Percentiles rank a stretch among this genome's conserved stretches.
Evolutionary conservation across 192 early-diverging fungal genomes (phyloP).

Genomic region (Mortierella alpina): DNA sequence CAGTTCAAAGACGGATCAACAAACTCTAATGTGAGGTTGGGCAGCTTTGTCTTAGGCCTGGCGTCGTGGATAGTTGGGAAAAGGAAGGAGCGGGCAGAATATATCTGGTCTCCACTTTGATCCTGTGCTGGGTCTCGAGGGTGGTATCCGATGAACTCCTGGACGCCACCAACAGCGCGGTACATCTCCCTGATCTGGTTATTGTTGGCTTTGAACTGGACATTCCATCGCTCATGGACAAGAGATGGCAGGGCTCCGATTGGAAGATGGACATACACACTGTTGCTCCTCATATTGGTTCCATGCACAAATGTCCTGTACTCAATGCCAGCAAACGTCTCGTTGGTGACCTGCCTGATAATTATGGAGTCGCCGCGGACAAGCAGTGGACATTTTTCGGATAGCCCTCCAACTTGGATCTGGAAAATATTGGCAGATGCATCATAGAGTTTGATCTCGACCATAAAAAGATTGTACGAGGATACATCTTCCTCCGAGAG

Average conservation of each 20-base stretch:
- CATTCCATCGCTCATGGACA: conserved; percentile 41
- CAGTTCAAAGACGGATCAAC: conserved; percentile 43
- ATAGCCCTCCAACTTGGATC: conserved; percentile 47
- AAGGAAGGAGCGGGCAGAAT: conserved; percentile 39
- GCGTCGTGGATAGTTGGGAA: conserved; percentile 49
- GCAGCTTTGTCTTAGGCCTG: conserved; percentile 20
- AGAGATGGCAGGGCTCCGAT: conserved; percentile 43
- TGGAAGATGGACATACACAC: conserved; percentile 46
- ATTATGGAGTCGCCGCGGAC: conserved; percentile 46
- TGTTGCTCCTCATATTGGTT: conserved; percentile 44
- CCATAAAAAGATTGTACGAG: conserved; percentile 42
- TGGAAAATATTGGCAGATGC: conserved; percentile 33
- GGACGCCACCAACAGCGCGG: conserved; percentile 45
- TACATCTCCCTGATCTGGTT: conserved; percentile 43
- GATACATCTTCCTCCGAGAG: conserved; percentile 39
- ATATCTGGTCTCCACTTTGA: conserved; percentile 20
- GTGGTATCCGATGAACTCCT: conserved; percentile 51
- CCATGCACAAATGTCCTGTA: conserved; percentile 48
- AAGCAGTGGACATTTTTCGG: conserved; percentile 41
- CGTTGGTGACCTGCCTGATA: conserved; percentile 36
- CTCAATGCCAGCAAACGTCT: conserved; percentile 30
- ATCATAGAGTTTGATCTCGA: conserved; percentile 38
- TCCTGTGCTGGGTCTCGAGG: conserved; percentile 35
- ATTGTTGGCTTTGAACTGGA: conserved; percentile 48
- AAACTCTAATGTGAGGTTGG: conserved; percentile 37